phyloP scores from a whole-genome alignment of 2,329 filamentous ascomycete genomes.

The Pseudocercospora fuligena region DNA sequence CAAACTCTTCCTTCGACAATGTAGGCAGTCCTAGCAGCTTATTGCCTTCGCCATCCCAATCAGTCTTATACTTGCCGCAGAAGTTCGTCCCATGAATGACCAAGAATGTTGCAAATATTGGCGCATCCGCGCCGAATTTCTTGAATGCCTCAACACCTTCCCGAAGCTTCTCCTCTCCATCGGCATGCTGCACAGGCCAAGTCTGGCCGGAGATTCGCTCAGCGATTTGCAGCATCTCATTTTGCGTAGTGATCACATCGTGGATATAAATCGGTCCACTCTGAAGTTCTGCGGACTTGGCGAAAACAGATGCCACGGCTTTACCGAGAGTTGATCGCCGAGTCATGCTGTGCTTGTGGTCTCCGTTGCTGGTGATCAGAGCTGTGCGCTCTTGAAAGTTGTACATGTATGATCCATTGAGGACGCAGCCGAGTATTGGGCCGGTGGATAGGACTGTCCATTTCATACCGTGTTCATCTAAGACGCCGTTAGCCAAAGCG shows the following conservation, averaged over 20 bases:
- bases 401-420: constrained; percentile 4
- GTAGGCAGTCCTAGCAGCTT: background rate
- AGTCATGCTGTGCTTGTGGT: background rate
- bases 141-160: background rate
- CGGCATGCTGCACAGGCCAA: background rate
- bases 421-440: background rate
- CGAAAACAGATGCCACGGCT: background rate
- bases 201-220: background rate
- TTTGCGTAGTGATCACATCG: background rate
- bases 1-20: constrained; percentile 3
- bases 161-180: background rate
- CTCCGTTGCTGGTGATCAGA: background rate
- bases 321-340: constrained; percentile 2
- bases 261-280: constrained; percentile 7
- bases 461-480: background rate
- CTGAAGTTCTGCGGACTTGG: background rate
- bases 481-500: background rate
- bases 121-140: background rate
- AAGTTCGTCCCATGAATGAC: constrained; percentile 5
- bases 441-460: background rate
- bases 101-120: constrained; percentile 2
- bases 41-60: constrained; percentile 4
- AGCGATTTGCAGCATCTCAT: background rate
- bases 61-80: background rate
- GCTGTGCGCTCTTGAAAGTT: constrained; percentile 1